A percentile compares a stretch with the other conserved stretches of the same genome.
These are phyloP conservation scores for Imleria badia DNA, from an alignment of 768 basidiomycete species.

Conservation along the genomic window DNA sequence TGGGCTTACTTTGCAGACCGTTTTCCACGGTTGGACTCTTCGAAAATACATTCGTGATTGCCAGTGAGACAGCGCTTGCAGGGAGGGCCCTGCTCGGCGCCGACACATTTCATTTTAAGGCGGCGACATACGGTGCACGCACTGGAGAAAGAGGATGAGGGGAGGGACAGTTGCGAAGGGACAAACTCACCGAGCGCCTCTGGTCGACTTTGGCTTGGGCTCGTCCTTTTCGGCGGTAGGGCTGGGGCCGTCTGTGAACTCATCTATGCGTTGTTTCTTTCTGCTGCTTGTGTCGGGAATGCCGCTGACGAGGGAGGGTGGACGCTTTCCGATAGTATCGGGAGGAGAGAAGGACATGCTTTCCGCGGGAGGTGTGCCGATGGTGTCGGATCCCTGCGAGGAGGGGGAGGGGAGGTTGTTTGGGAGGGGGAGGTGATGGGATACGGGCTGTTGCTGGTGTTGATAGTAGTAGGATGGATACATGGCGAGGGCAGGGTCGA, in stretches of 20 bases:
- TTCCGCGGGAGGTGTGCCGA: conserved; percentile 73
- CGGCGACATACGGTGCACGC: conserved; percentile 92
- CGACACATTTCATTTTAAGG: conserved; percentile 92
- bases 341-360: conserved; percentile 50
- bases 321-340: conserved; percentile 65
- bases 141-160: conserved; percentile 39
- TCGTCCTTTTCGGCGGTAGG: conserved; percentile 61
- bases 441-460: conserved; percentile 46
- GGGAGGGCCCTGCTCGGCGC: conserved; percentile 86
- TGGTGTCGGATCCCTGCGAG: conserved; percentile 73
- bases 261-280: conserved; percentile 65
- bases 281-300: conserved; percentile 38
- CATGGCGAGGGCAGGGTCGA: conserved; percentile 70
- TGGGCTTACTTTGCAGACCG: conserved; percentile 70
- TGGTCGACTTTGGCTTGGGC: conserved; percentile 75
- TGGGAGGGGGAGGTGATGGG: conserved; percentile 55
- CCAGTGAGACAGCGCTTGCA: conserved; percentile 84
- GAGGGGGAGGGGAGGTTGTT: conserved; percentile 74
- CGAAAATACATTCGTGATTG: conserved; percentile 91
- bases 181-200: conserved; percentile 71
- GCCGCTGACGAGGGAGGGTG: conserved; percentile 45
- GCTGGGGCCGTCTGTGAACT: conserved; percentile 47
- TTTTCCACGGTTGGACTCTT: conserved; percentile 95
- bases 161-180: neutral
- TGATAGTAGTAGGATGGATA: conserved; percentile 68